These are phyloP conservation scores for Dothiorella sarmentorum DNA, from an alignment of 2,329 filamentous ascomycete genomes.

Conservation along the genomic window DNA sequence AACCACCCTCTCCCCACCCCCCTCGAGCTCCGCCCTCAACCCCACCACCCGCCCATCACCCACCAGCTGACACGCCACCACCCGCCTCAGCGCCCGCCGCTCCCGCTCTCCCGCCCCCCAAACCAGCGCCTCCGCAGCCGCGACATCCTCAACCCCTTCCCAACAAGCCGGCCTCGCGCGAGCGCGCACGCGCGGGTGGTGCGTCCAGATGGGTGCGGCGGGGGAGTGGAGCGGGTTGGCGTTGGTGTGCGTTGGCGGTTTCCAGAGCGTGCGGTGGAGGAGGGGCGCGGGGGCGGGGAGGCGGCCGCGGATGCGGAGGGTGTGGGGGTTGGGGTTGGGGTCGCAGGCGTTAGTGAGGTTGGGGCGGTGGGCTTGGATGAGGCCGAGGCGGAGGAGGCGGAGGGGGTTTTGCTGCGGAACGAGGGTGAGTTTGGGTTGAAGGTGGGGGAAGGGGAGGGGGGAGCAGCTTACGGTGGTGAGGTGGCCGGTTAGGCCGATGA, in stretches of 20 bases:
- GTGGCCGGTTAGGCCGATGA: not conserved
- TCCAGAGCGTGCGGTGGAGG: not conserved
- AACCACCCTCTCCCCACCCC: too few relatives aligned
- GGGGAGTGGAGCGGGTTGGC: not conserved
- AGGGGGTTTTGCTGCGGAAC: not conserved
- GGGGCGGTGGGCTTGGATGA: not conserved
- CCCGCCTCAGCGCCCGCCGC: not conserved
- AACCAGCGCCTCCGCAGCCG: conserved; percentile 18
- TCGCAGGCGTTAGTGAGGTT: too few relatives aligned
- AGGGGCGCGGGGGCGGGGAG: not conserved
- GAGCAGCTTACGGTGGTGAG: not conserved
- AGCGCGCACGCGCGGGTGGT: not conserved
- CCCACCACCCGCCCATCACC: too few relatives aligned
- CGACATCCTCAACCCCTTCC: conserved; percentile 16
- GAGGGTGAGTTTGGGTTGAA: not conserved
- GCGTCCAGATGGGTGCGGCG: not conserved
- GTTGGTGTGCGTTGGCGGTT: not conserved
- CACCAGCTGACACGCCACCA: too few relatives aligned
- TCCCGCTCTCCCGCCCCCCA: conserved; percentile 14
- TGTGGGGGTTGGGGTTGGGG: not conserved
- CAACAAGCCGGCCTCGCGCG: not conserved
- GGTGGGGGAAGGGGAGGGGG: too few relatives aligned
- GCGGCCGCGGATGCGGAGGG: too few relatives aligned
- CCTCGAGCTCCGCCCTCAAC: too few relatives aligned
- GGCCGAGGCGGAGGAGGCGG: not conserved